A percentile compares a stretch with the other conserved stretches of the same genome.
phyloP scores from a whole-genome alignment of 805 yeast genomes.

The Hanseniaspora jakobsenii region DNA sequence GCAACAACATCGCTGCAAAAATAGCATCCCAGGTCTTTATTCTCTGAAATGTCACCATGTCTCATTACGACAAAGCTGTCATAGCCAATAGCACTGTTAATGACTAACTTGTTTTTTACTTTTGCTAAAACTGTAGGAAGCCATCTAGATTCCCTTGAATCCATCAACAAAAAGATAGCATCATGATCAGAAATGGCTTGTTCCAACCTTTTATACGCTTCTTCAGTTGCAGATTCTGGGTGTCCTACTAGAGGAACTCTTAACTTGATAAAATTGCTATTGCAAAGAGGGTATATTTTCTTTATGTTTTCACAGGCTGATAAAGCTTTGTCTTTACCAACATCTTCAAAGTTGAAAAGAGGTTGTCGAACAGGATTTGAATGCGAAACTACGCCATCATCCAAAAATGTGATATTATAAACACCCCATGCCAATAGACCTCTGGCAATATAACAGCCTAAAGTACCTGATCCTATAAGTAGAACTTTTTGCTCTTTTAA shows the following conservation, averaged over 20 bases:
- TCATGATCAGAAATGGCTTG: constrained; percentile 57
- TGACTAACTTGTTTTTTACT: constrained; percentile 55
- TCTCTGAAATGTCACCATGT: constrained; percentile 50
- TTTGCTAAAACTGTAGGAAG: constrained; percentile 78
- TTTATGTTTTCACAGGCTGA: constrained; percentile 64
- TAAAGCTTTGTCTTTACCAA: constrained; percentile 67
- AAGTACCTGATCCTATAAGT: constrained; percentile 89
- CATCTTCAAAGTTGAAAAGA: constrained; percentile 68
- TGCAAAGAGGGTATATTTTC: constrained; percentile 67
- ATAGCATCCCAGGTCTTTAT: constrained; percentile 67
- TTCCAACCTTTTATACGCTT: constrained; percentile 42
- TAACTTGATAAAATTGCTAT: constrained; percentile 47
- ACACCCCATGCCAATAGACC: constrained; percentile 93
- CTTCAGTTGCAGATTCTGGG: constrained; percentile 46
- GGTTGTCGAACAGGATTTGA: constrained; percentile 96
- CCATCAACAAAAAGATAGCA: constrained; percentile 70
- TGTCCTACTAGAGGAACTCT: constrained; percentile 97
- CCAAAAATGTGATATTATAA: constrained; percentile 71
- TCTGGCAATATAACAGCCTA: constrained; percentile 84
- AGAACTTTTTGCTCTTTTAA: constrained; percentile 53
- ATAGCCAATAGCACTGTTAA: constrained; percentile 91
- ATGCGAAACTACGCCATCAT: constrained; percentile 76
- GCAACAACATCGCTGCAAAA: constrained; percentile 94
- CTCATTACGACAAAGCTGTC: constrained; percentile 89
- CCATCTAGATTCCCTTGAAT: constrained; percentile 94